phyloP scores from a whole-genome alignment of 2,329 filamentous ascomycete species.

The Graphilbum fragrans region DNA sequence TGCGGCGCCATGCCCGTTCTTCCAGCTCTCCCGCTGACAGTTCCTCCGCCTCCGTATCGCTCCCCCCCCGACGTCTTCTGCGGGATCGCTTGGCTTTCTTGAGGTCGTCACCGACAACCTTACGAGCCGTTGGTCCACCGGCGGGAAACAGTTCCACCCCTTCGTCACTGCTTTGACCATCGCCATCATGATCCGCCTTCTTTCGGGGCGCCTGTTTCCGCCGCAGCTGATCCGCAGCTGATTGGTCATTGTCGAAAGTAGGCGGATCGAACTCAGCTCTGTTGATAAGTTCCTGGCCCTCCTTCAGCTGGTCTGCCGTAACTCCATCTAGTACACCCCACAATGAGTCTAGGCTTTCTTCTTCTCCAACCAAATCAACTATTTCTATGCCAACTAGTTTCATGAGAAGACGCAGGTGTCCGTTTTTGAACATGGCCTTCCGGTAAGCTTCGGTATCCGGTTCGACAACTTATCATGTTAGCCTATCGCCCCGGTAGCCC shows the following conservation, averaged over 20 bases:
- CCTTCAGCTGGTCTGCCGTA: conserved; percentile 51
- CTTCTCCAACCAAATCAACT: conserved; percentile 27
- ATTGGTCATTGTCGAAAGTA: conserved; percentile 60
- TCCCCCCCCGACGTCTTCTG: conserved; percentile 36
- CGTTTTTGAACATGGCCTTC: conserved; percentile 77
- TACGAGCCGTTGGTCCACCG: conserved; percentile 49
- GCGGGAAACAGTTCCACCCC: conserved; percentile 55
- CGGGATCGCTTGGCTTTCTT: conserved; percentile 35
- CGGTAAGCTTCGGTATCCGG: conserved; percentile 55
- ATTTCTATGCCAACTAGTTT: conserved; percentile 58
- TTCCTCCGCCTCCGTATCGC: conserved; percentile 27
- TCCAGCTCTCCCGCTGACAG: conserved; percentile 49
- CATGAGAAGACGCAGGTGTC: conserved; percentile 76
- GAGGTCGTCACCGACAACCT: conserved; percentile 31
- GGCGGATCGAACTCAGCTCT: conserved; percentile 70
- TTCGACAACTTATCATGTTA: too few relatives aligned
- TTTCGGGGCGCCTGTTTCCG: conserved; percentile 48
- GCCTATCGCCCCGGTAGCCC: too few relatives aligned
- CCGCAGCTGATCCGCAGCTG: conserved; percentile 68
- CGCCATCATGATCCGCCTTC: conserved; percentile 19
- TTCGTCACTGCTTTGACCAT: conserved; percentile 26
- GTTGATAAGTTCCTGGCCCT: conserved; percentile 60
- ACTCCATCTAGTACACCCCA: conserved; percentile 67
- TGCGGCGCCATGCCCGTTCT: conserved; percentile 47
- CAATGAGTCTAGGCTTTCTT: conserved; percentile 61